Conservation (phyloP, 352 stramenopile genomes). For the Globisporangium carolinianum region DNA sequence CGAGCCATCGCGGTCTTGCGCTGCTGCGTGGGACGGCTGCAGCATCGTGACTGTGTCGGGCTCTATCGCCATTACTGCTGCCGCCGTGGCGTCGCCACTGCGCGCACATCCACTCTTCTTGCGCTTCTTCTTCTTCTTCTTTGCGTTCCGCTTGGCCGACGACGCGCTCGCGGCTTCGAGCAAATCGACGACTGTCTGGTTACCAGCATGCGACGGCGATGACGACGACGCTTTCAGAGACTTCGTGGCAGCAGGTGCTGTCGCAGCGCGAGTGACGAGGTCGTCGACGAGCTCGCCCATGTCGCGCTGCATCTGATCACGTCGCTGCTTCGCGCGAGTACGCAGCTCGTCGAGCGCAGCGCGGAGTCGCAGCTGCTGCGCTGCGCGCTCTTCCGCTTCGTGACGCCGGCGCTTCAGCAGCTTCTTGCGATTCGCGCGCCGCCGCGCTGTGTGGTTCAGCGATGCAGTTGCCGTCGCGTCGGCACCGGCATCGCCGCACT, state of each 20-base stretch:
- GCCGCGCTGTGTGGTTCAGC: conserved; percentile 45
- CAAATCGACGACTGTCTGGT: conserved; percentile 7
- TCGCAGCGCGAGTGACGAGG: conserved; percentile 30
- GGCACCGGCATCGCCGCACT: neutral
- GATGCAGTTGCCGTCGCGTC: neutral
- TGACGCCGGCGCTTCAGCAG: conserved; percentile 54
- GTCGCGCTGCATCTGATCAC: conserved; percentile 15
- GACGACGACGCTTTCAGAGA: conserved; percentile 1
- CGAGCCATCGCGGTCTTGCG: neutral
- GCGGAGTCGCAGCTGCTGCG: conserved; percentile 34
- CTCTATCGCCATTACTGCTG: neutral
- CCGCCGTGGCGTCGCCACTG: too few species aligned
- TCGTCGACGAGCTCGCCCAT: conserved; percentile 28
- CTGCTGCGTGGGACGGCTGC: neutral
- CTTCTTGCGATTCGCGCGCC: conserved; percentile 60
- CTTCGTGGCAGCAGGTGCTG: conserved; percentile 8
- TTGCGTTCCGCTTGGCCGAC: neutral
- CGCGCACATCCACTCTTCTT: conserved; percentile 9
- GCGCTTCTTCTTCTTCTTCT: conserved; percentile 15
- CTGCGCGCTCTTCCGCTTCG: conserved; percentile 22
- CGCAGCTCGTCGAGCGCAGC: conserved; percentile 37
- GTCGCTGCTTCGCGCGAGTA: conserved; percentile 17
- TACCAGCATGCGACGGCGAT: neutral
- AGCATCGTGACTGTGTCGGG: neutral
- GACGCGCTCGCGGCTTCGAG: neutral